Percentiles rank a stretch among this genome's conserved stretches.
These are phyloP conservation scores for Polyporus tsugae DNA, from an alignment of 1,284 basidiomycete species.

Conservation along the genomic window DNA sequence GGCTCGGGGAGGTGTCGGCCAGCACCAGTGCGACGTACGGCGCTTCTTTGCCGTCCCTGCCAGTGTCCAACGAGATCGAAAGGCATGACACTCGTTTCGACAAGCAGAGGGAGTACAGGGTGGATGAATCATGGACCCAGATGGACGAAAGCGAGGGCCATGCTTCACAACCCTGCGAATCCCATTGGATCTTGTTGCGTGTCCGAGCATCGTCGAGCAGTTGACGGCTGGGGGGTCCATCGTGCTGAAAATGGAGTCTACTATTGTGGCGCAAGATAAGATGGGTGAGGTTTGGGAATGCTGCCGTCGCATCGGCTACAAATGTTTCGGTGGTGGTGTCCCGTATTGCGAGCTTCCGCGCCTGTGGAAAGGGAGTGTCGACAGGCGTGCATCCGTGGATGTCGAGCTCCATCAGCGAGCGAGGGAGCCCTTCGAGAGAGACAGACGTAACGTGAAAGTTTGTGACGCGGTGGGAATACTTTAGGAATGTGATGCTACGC, in stretches of 20 bases:
- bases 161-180: not conserved
- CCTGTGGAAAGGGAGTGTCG: not conserved
- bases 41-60: not conserved
- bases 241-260: not conserved
- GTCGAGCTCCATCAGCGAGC: not conserved
- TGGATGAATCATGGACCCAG: not conserved
- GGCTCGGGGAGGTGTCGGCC: not conserved
- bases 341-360: not conserved
- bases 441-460: not conserved
- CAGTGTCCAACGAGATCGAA: not conserved
- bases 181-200: not conserved
- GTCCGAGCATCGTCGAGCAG: not conserved
- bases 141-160: not conserved
- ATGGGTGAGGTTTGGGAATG: not conserved
- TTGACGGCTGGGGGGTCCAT: not conserved
- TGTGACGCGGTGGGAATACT: too few species aligned
- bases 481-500: not conserved
- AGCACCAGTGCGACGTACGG: not conserved
- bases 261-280: not conserved
- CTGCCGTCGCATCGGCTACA: not conserved
- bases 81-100: not conserved
- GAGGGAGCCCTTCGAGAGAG: not conserved
- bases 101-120: not conserved
- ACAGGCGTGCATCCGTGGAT: not conserved
- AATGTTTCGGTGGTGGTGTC: not conserved